phyloP scores from a whole-genome alignment of 2,329 filamentous ascomycete genomes.

The Monosporascus sp. region DNA sequence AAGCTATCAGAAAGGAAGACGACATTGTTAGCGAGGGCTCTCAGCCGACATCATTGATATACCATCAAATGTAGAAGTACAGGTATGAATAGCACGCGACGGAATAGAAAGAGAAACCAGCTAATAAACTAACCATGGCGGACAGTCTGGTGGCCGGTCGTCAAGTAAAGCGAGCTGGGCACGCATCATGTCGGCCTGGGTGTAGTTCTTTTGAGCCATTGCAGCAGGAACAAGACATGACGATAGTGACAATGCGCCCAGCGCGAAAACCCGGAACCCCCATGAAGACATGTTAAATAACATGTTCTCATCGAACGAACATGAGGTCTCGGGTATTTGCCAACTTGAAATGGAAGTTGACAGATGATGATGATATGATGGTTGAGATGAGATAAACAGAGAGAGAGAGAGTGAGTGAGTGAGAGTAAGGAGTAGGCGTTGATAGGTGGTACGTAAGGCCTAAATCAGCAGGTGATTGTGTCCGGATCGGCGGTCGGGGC shows the following conservation, averaged over 20 bases:
- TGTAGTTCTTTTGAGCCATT: conserved; percentile 48
- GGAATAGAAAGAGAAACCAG: conserved; percentile 4
- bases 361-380: no score
- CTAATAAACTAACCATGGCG: conserved; percentile 58
- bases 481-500: no score
- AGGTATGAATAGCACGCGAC: conserved; percentile 37
- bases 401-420: no score
- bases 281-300: conserved; percentile 20
- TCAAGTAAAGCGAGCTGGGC: conserved; percentile 67
- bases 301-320: not conserved
- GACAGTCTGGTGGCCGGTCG: conserved; percentile 70
- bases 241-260: conserved; percentile 20
- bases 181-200: conserved; percentile 54
- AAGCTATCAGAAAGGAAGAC: conserved; percentile 57
- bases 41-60: conserved; percentile 8
- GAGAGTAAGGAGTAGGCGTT: no score
- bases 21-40: conserved; percentile 12
- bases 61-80: no score
- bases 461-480: no score
- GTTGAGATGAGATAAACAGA: no score
- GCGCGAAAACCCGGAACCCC: conserved; percentile 14
- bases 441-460: no score
- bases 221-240: conserved; percentile 18
- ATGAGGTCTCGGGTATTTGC: not conserved
- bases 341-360: no score